Evolutionary conservation across 2,329 filamentous ascomycete genomes (phyloP).

Genomic region (Tolypocladium paradoxum): DNA sequence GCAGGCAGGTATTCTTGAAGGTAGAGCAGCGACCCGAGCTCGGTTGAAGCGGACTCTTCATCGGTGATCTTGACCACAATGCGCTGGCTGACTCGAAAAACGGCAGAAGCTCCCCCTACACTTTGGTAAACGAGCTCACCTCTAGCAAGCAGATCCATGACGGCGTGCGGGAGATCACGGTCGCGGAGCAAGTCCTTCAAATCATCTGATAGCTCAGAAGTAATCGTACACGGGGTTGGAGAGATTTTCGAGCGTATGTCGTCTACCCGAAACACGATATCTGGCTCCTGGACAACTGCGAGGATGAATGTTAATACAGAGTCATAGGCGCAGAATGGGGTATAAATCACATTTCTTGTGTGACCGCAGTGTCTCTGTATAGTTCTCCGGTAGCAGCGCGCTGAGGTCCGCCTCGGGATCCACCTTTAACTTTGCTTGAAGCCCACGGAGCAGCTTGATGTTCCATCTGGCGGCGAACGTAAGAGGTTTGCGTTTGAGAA

Average conservation of each 20-base stretch:
- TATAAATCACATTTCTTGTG: no score
- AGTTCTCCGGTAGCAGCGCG: no score
- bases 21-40: conserved; percentile 3
- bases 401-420: not conserved
- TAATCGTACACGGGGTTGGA: not conserved
- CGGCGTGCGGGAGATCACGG: not conserved
- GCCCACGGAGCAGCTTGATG: not conserved
- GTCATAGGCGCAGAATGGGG: no score
- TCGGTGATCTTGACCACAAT: conserved; percentile 5
- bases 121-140: not conserved
- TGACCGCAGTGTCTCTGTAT: no score
- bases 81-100: conserved; percentile 2
- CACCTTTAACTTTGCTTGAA: not conserved
- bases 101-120: conserved; percentile 1
- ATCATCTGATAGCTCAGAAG: not conserved
- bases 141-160: conserved; percentile 1
- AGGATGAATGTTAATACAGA: no score
- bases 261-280: not conserved
- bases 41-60: not conserved
- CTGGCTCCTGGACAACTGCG: not conserved
- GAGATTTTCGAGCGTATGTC: not conserved
- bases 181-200: not conserved
- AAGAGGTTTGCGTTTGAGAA: not conserved
- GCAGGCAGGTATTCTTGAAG: conserved; percentile 3
- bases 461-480: not conserved